A percentile compares a stretch with the other conserved stretches of the same genome.
phyloP scores from a whole-genome alignment of 106 monocot species.

The Allium sativum region DNA sequence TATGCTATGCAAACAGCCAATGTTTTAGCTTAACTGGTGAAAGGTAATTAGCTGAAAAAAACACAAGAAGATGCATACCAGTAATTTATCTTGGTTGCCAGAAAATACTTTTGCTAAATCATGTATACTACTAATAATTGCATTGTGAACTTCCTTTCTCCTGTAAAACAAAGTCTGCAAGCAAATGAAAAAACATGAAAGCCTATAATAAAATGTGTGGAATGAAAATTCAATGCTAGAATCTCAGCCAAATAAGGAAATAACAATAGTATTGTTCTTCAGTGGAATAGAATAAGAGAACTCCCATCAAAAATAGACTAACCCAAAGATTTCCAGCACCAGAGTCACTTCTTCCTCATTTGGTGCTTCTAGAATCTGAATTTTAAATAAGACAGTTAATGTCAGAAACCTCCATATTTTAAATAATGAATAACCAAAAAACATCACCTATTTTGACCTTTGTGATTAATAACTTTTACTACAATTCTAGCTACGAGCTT shows the following conservation, averaged over 20 bases:
- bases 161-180: conserved; percentile 61
- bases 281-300: too few relatives aligned
- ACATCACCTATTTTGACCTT: too few relatives aligned
- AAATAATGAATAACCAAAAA: too few relatives aligned
- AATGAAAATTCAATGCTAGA: not conserved
- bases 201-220: not conserved
- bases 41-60: too few relatives aligned
- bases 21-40: too few relatives aligned
- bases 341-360: conserved; percentile 75
- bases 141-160: conserved; percentile 84
- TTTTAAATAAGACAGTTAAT: conserved; percentile 21
- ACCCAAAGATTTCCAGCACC: conserved; percentile 86
- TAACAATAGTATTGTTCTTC: too few relatives aligned
- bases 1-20: too few relatives aligned
- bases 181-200: conserved; percentile 14
- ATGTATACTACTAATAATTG: conserved; percentile 68
- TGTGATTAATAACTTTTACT: too few relatives aligned
- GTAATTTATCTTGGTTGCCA: conserved; percentile 73
- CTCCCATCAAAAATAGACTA: conserved; percentile 12
- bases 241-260: not conserved
- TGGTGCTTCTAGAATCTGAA: conserved; percentile 83
- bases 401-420: too few relatives aligned
- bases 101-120: conserved; percentile 63
- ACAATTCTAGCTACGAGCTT: too few relatives aligned
- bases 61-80: too few relatives aligned